Evolutionary conservation across 2,329 filamentous ascomycete genomes (phyloP).

Genomic region (Talaromyces sp.): DNA sequence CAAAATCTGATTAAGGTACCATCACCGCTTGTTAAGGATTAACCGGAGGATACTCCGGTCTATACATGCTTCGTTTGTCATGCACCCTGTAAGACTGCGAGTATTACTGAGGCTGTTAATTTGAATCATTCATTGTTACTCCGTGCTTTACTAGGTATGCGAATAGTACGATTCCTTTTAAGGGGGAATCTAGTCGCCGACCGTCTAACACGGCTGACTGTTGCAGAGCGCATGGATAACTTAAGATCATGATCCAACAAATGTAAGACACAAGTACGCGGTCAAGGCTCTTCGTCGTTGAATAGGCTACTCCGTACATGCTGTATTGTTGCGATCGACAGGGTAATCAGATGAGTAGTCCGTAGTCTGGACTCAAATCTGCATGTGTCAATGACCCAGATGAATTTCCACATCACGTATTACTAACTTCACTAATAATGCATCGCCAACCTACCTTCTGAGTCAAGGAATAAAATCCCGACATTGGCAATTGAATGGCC

Average conservation of each 20-base stretch:
- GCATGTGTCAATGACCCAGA: background rate
- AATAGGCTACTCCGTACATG: background rate
- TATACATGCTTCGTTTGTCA: background rate
- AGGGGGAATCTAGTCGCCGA: background rate
- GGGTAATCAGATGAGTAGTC: background rate
- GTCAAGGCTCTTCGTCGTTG: background rate
- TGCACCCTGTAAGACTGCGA: background rate
- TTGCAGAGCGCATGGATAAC: background rate
- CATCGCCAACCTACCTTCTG: background rate
- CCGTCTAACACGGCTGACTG: background rate
- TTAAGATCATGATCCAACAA: background rate
- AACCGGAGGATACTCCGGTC: background rate
- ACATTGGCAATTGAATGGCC: background rate
- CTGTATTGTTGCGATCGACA: background rate
- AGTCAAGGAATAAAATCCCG: background rate
- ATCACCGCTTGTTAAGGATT: background rate
- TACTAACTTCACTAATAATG: background rate
- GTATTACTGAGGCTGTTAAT: background rate
- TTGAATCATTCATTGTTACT: background rate
- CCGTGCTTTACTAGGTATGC: background rate
- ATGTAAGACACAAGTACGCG: background rate
- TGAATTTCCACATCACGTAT: background rate
- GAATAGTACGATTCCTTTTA: background rate
- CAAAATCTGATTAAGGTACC: background rate
- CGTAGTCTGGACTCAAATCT: background rate